Conservation (phyloP, 805 yeast genomes). For the Tetrapisispora namnaoensis region DNA sequence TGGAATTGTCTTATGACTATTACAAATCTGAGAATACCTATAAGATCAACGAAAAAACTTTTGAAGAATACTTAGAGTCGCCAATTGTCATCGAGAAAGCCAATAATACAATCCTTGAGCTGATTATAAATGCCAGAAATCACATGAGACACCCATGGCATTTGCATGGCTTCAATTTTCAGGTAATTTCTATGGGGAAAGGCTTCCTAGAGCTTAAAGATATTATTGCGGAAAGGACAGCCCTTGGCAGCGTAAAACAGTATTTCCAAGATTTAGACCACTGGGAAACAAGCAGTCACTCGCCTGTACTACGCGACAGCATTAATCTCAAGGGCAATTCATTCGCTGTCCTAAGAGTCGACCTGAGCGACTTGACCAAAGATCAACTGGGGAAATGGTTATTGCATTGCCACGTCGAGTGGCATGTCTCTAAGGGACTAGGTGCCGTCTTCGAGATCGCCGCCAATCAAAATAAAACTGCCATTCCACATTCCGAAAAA, state of each 20-base stretch:
- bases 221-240: neutral
- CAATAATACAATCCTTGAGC: slow-evolving; percentile 42
- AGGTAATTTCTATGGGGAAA: slow-evolving; percentile 37
- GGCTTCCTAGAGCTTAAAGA: slow-evolving; percentile 18
- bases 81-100: slow-evolving; percentile 31
- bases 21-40: slow-evolving; percentile 37
- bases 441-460: slow-evolving; percentile 38
- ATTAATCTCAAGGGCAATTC: slow-evolving; percentile 51
- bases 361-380: slow-evolving; percentile 34
- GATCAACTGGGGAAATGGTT: slow-evolving; percentile 65
- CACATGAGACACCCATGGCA: slow-evolving; percentile 62
- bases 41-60: slow-evolving; percentile 42
- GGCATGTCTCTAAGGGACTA: slow-evolving; percentile 60
- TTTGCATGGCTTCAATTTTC: slow-evolving; percentile 52
- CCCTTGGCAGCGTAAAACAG: slow-evolving; percentile 32
- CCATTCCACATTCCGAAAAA: neutral
- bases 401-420: slow-evolving; percentile 69
- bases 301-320: slow-evolving; percentile 54
- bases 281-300: slow-evolving; percentile 21
- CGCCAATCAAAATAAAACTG: slow-evolving; percentile 9
- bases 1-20: slow-evolving; percentile 39
- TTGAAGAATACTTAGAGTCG: slow-evolving; percentile 45
- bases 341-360: slow-evolving; percentile 46
- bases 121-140: slow-evolving; percentile 57
- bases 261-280: slow-evolving; percentile 14